phyloP scores from a whole-genome alignment of 345 rosid genomes.

The Rubroshorea leprosula region DNA sequence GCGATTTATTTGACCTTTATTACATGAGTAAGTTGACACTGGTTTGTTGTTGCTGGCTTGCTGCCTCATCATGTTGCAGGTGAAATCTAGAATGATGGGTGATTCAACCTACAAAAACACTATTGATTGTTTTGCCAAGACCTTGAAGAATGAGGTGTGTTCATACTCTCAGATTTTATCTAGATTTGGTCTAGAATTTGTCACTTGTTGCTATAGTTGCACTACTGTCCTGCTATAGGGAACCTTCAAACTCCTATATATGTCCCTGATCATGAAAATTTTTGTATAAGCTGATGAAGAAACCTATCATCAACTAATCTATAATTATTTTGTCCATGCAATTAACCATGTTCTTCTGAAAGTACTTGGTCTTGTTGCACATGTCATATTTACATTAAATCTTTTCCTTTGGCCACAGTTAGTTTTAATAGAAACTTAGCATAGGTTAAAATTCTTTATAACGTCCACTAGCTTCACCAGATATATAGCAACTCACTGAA shows the following conservation, averaged over 20 bases:
- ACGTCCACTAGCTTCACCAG: not conserved
- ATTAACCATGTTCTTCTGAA: not conserved
- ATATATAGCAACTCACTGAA: not conserved
- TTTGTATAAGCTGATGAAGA: too few relatives aligned
- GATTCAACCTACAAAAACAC: conserved; percentile 87
- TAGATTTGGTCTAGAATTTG: conserved; percentile 15
- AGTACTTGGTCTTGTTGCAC: not conserved
- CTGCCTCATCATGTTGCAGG: conserved; percentile 49
- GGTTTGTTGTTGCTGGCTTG: not conserved
- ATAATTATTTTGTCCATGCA: not conserved
- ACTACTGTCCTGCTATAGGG: not conserved
- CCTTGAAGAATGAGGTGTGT: conserved; percentile 77
- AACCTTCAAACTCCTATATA: too few relatives aligned
- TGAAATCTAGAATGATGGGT: conserved; percentile 99
- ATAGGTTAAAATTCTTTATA: too few relatives aligned
- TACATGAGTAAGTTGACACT: conserved; percentile 6
- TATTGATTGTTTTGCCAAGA: conserved; percentile 82
- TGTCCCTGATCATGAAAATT: not conserved
- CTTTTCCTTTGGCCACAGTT: conserved; percentile 4
- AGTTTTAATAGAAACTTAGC: not conserved
- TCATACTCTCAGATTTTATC: conserved; percentile 1
- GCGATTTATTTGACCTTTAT: not conserved
- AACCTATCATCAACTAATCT: too few relatives aligned
- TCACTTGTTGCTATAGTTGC: not conserved
- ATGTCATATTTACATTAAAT: not conserved